Percentiles rank a stretch among this genome's conserved stretches.
Evolutionary conservation across 768 basidiomycete species (phyloP).

Genomic region (Mycena metata): DNA sequence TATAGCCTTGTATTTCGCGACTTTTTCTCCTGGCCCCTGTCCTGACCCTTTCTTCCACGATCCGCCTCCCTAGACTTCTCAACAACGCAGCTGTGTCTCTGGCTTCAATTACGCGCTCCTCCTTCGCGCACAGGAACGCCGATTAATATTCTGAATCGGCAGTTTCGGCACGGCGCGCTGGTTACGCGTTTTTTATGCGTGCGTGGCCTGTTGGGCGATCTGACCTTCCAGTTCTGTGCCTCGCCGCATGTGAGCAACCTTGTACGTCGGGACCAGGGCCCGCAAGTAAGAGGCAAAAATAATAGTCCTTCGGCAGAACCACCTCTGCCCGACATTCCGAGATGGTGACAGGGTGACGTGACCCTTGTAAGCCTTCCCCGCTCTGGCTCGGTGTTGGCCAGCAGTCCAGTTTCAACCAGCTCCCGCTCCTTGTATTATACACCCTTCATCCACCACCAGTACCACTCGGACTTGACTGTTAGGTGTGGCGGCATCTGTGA

Average conservation of each 20-base stretch:
- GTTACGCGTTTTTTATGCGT: not conserved
- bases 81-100: no score
- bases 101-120: no score
- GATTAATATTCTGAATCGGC: not conserved
- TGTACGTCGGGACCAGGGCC: not conserved
- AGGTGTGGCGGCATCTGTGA: constrained; percentile 32
- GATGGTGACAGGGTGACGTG: constrained; percentile 16
- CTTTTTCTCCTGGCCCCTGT: no score
- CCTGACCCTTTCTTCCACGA: no score
- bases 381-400: constrained; percentile 24
- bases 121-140: not conserved
- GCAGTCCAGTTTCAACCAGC: constrained; percentile 4
- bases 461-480: constrained; percentile 16
- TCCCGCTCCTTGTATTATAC: constrained; percentile 27
- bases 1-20: no score
- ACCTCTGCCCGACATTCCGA: not conserved
- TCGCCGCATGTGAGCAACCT: constrained; percentile 8
- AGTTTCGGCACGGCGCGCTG: not conserved
- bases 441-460: not conserved
- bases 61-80: no score
- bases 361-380: constrained; percentile 10
- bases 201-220: not conserved
- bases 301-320: constrained; percentile 4
- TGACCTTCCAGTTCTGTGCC: not conserved
- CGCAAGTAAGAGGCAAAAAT: not conserved